Base-by-base conservation (phyloP, 805 yeast species). In the Cyberlindnera americana region DNA sequence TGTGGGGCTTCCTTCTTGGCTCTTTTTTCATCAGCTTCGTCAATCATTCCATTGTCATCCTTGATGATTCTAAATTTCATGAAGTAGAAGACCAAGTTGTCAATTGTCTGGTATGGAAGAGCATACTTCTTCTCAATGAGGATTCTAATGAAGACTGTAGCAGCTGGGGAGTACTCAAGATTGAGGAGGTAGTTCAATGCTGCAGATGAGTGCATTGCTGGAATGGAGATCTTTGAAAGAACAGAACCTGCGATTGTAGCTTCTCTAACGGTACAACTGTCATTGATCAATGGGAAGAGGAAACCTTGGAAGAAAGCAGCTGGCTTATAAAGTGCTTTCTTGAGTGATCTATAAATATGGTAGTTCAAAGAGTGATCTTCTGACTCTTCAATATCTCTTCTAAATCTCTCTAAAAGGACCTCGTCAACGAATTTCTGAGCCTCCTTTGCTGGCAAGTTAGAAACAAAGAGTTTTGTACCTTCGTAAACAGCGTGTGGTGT, bases 221-320 rank as follows among this genome's bases (percentile, higher is more conserved):
- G 99, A 22, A 93, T 81, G 5, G 97, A 90, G 14, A 90, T 83
- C 61, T 89, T 90, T 16, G 87, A 70, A 45, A 93, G 71, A 9
- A 93, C 88, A 21, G 97, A 89, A 17, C 95, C 95, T 14, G 91
- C 95, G 60, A 93, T 89, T 46, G 93, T 79, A 5, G 99, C 98
- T 62, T 93, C 99, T 57, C 95, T 78, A 8, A 87, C 81, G 4
- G 95, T 74, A 63, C 98, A 90, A 38, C 85, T 85, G n/a, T 78
- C 74, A 55, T 88, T 95, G 14, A 89, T 85, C 43, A 93, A 69
- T 18, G 97, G 98, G 59, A 93, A 86, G 44, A 93, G 68, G 57
- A 93, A 89, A 1, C 99, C 99, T 64, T 89, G 91, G 75, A 91
- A 93, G 57, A 91, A 93, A 10, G 99, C 99, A 40, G 93, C 89